Conservation (phyloP, 495 filamentous ascomycete genomes). For the Neurospora discreta region DNA sequence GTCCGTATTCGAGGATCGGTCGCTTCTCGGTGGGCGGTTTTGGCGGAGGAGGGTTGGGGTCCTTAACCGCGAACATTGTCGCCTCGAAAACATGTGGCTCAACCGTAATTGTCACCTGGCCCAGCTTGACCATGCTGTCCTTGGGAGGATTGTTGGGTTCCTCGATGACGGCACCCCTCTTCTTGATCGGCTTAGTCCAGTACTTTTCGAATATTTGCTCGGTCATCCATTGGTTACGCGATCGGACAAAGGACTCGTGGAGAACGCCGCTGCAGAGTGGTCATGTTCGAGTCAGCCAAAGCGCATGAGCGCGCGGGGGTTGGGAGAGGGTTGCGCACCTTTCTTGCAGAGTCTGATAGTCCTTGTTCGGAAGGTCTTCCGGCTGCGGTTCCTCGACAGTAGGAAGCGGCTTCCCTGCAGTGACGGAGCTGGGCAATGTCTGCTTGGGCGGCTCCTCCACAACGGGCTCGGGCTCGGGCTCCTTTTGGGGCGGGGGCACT, state of each 20-base stretch:
- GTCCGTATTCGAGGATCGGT: constrained; percentile 63
- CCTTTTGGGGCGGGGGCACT: constrained; percentile 17
- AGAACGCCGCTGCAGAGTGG: constrained; percentile 60
- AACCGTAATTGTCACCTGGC: constrained; percentile 67
- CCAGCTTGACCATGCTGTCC: constrained; percentile 77
- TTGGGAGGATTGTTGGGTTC: constrained; percentile 69
- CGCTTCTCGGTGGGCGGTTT: constrained; percentile 27
- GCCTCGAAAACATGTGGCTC: constrained; percentile 89
- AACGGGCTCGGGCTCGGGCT: constrained; percentile 14
- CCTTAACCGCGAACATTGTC: constrained; percentile 76
- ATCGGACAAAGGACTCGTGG: constrained; percentile 68
- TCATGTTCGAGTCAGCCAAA: background rate
- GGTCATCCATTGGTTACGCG: constrained; percentile 77
- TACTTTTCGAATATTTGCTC: constrained; percentile 88
- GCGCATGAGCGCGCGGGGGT: background rate
- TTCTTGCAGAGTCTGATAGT: constrained; percentile 75
- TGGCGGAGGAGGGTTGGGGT: constrained; percentile 37
- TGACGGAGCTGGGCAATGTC: constrained; percentile 43
- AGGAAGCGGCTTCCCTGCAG: constrained; percentile 56
- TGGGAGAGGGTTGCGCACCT: constrained; percentile 42
- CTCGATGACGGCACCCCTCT: constrained; percentile 57
- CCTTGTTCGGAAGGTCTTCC: constrained; percentile 47
- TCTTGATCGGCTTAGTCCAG: constrained; percentile 83
- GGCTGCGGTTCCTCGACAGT: constrained; percentile 60
- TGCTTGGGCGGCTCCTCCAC: constrained; percentile 36